phyloP scores from a whole-genome alignment of 495 filamentous ascomycete species.

The Penicillium nucicola region DNA sequence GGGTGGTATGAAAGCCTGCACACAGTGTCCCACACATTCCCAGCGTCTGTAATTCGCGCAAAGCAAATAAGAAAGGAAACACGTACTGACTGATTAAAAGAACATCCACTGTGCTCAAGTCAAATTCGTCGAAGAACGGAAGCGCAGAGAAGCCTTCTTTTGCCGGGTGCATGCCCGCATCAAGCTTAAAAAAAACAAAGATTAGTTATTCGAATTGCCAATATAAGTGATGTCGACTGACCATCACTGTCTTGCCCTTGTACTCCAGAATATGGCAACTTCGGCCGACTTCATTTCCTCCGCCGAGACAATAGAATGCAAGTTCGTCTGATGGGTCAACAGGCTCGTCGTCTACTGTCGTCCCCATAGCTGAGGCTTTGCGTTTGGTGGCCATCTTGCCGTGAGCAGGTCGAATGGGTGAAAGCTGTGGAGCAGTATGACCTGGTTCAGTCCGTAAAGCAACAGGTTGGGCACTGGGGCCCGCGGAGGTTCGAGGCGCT shows the following conservation, averaged over 20 bases:
- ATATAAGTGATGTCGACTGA: constrained; percentile 39
- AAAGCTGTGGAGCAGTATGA: background rate
- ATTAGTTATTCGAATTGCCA: constrained; percentile 15
- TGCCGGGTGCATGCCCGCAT: constrained; percentile 95
- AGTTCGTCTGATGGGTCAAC: constrained; percentile 83
- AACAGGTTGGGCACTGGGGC: constrained; percentile 1
- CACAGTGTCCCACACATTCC: background rate
- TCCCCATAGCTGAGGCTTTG: constrained; percentile 65
- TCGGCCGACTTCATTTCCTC: constrained; percentile 93
- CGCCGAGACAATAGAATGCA: constrained; percentile 88
- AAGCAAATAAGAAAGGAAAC: constrained; percentile 15
- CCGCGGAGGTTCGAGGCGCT: constrained; percentile 1
- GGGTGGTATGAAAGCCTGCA: background rate
- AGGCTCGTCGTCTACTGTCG: constrained; percentile 59
- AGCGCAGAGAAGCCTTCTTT: constrained; percentile 92
- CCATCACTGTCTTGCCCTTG: constrained; percentile 99
- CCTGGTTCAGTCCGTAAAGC: background rate
- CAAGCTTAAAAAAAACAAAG: constrained; percentile 62
- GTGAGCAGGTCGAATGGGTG: background rate
- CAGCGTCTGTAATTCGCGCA: background rate
- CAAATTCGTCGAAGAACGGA: constrained; percentile 98
- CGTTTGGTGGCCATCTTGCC: constrained; percentile 69
- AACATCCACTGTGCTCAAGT: constrained; percentile 94
- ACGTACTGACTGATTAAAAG: constrained; percentile 96
- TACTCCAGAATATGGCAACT: constrained; percentile 98